phyloP scores from a whole-genome alignment of 352 stramenopile species.

The Pythium plurisporium region DNA sequence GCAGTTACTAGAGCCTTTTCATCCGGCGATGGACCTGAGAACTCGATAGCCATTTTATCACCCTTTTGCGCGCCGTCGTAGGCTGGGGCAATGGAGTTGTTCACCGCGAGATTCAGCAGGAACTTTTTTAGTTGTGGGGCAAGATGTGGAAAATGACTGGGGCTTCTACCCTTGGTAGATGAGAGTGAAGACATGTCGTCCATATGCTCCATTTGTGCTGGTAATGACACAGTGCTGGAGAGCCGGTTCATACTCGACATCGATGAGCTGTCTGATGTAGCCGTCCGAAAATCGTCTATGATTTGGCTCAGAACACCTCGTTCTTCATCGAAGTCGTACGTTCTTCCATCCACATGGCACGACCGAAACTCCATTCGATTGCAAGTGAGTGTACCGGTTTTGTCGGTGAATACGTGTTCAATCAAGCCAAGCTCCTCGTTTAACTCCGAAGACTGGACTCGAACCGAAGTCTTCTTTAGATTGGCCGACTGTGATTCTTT shows the following conservation, averaged over 20 bases:
- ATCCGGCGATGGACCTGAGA: slow-evolving; percentile 80
- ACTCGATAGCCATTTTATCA: too few species aligned
- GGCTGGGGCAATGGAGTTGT: slow-evolving; percentile 44
- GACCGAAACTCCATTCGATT: slow-evolving; percentile 94
- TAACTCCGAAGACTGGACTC: slow-evolving; percentile 57
- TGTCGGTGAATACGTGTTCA: slow-evolving; percentile 96
- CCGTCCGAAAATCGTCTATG: background rate
- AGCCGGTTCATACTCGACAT: too few species aligned
- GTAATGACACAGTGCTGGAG: too few species aligned
- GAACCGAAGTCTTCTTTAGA: slow-evolving; percentile 5
- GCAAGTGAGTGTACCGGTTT: slow-evolving; percentile 90
- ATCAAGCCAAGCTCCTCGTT: slow-evolving; percentile 93
- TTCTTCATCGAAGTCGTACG: slow-evolving; percentile 35
- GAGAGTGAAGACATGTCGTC: too few species aligned
- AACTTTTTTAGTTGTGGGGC: too few species aligned
- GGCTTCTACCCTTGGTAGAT: too few species aligned
- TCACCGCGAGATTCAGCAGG: slow-evolving; percentile 51
- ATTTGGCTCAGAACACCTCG: slow-evolving; percentile 20
- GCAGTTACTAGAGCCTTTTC: slow-evolving; percentile 81
- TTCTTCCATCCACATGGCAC: slow-evolving; percentile 86
- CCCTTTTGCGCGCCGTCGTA: background rate
- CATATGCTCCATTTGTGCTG: too few species aligned
- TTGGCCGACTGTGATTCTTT: too few species aligned
- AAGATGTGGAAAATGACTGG: too few species aligned
- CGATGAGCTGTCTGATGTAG: too few species aligned